A percentile compares a stretch with the other conserved stretches of the same genome.
phyloP scores from a whole-genome alignment of 2,329 filamentous ascomycete genomes.

The Botrytis deweyae region DNA sequence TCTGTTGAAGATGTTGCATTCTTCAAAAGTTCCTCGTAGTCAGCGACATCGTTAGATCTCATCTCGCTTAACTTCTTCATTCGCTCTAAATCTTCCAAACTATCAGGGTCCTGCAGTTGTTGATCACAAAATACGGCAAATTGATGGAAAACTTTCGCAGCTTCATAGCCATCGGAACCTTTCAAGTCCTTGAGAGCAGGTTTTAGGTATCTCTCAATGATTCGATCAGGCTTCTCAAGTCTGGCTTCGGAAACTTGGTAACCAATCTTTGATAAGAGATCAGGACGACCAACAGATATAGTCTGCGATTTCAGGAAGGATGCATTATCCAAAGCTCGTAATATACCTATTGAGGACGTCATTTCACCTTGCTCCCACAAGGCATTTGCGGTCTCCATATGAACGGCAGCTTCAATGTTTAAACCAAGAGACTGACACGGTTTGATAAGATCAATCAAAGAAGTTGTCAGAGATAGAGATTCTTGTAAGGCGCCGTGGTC shows the following conservation, averaged over 20 bases:
- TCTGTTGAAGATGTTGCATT: slow-evolving; percentile 46
- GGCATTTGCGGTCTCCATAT: slow-evolving; percentile 82
- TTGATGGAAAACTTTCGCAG: slow-evolving; percentile 87
- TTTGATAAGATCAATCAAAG: slow-evolving; percentile 73
- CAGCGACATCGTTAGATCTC: slow-evolving; percentile 76
- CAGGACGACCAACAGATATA: slow-evolving; percentile 70
- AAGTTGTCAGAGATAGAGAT: slow-evolving; percentile 80
- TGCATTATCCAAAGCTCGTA: slow-evolving; percentile 68
- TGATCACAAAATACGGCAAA: slow-evolving; percentile 95
- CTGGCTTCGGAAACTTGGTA: slow-evolving; percentile 86
- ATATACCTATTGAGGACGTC: slow-evolving; percentile 82
- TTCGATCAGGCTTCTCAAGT: slow-evolving; percentile 85
- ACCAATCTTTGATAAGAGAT: slow-evolving; percentile 82
- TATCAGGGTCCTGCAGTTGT: slow-evolving; percentile 84
- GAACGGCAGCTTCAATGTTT: slow-evolving; percentile 72
- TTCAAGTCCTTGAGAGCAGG: slow-evolving; percentile 81
- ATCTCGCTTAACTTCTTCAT: slow-evolving; percentile 75
- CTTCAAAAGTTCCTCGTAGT: slow-evolving; percentile 61
- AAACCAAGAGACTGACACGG: slow-evolving; percentile 70
- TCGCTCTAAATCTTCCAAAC: slow-evolving; percentile 78
- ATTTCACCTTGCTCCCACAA: slow-evolving; percentile 94
- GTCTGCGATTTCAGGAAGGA: slow-evolving; percentile 65
- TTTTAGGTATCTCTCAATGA: slow-evolving; percentile 81
- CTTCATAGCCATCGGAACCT: slow-evolving; percentile 65
- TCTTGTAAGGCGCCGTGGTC: slow-evolving; percentile 82